A percentile compares a stretch with the other conserved stretches of the same genome.
Conservation (phyloP, 208 protist genomes). For the Porcisia hertigi region DNA sequence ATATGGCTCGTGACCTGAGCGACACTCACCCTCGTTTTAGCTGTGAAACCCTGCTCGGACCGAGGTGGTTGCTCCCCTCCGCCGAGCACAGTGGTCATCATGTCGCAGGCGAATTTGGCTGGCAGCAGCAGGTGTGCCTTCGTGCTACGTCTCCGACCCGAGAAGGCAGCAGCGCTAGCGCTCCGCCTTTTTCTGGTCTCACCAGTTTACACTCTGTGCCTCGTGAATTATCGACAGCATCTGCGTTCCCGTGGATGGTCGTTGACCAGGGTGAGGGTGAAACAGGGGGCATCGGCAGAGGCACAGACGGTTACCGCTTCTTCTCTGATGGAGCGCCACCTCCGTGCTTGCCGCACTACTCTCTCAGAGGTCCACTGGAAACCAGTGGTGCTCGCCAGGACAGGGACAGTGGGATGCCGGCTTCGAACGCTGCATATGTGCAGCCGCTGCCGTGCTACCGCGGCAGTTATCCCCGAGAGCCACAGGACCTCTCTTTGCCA, state of each 20-base stretch:
- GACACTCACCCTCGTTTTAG: not conserved
- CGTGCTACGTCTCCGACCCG: not conserved
- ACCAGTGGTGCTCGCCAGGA: not conserved
- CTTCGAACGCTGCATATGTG: not conserved
- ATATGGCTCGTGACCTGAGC: not conserved
- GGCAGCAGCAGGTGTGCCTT: not conserved
- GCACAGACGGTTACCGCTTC: not conserved
- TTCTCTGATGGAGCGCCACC: not conserved
- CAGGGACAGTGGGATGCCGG: not conserved
- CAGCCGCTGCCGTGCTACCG: not conserved
- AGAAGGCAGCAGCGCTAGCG: not conserved
- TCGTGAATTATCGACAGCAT: not conserved
- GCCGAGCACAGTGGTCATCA: not conserved
- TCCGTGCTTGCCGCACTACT: not conserved
- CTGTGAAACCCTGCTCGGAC: not conserved
- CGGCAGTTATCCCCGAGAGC: not conserved
- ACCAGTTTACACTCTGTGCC: not conserved
- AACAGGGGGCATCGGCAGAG: not conserved
- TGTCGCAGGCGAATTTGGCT: not conserved
- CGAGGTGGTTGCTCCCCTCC: not conserved
- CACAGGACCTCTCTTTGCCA: not conserved
- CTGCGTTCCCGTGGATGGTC: constrained; percentile 1
- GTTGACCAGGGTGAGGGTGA: not conserved
- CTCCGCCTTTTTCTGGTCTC: not conserved
- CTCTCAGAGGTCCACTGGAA: not conserved